A percentile compares a stretch with the other conserved stretches of the same genome.
Evolutionary conservation across 371 early-diverging fungal species (phyloP).

Genomic region (Mortierella sp.): DNA sequence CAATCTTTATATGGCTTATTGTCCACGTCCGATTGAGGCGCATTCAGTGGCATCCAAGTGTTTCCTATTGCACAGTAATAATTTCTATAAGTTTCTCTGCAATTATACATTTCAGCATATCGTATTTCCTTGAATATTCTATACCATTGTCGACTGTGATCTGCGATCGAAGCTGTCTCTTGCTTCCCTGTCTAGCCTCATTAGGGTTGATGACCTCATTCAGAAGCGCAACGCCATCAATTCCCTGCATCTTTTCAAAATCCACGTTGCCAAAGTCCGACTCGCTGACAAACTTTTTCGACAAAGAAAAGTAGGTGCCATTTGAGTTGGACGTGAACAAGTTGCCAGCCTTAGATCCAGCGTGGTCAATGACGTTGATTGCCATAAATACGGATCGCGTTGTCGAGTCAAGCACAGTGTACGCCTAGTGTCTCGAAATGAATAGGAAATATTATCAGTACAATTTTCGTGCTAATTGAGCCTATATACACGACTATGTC

Average conservation of each 20-base stretch:
- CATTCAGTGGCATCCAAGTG: constrained; percentile 25
- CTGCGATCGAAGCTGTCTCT: constrained; percentile 71
- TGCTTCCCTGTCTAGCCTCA: constrained; percentile 63
- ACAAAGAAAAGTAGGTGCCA: constrained; percentile 82
- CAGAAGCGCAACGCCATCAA: constrained; percentile 89
- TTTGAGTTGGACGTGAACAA: constrained; percentile 89
- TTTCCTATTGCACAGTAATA: constrained; percentile 15
- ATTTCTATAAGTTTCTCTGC: too few species aligned
- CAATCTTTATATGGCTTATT: constrained; percentile 28
- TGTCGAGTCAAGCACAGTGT: constrained; percentile 85
- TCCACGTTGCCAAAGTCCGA: constrained; percentile 89
- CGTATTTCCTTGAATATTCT: neutral
- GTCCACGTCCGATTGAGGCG: constrained; percentile 28
- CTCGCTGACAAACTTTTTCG: constrained; percentile 82
- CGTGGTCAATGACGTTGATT: constrained; percentile 69
- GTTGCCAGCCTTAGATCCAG: constrained; percentile 81
- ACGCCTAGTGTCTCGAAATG: constrained; percentile 58
- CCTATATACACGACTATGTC: constrained; percentile 7
- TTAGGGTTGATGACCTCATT: constrained; percentile 84
- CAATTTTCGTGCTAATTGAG: neutral
- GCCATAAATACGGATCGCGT: constrained; percentile 80
- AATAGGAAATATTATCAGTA: neutral
- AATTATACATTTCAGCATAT: neutral
- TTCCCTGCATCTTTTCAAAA: constrained; percentile 93
- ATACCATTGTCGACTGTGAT: constrained; percentile 92